Evolutionary conservation across 257 asterid species (phyloP), one percentile per base, ranked within the genome.

Genomic region (Salvia miltiorrhiza): DNA sequence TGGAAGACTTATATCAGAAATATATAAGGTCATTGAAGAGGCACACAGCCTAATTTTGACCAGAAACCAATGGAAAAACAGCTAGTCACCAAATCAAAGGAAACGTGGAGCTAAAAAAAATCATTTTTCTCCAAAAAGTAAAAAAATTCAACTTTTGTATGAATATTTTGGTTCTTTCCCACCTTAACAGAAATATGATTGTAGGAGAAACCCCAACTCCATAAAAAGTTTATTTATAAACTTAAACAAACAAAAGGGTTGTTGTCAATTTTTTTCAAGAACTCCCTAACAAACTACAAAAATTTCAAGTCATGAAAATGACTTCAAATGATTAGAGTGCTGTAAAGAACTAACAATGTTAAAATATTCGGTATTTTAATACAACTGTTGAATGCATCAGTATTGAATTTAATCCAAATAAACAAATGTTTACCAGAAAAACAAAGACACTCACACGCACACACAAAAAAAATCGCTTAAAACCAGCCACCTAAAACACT

Each of bases 301-400:
- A 41, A 19, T 24, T 67, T 63, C 1, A 72, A 55, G 74, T 65
- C 76, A 67, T 67, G 86, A 76, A 66, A 83, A 65, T 67, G 76
- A 77, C 80, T 50, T 77, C 79, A 76, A 79, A 81, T 75, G 77
- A 77, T 83, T 81, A 68, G 76, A 49, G 48, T 71, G 71, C 11
- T 72, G 70, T 45, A 62, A 21, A 59, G 62, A 64, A 52, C 53
- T 39, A 71, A 70, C 67, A 10, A 48, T 40, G 14, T 59, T 73
- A 39, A 61, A 73, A 59, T 70, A 61, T 40, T 44, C 2, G 32
- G 37, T 64, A 61, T 2, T 49, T 62, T 65, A 45, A 55, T 12
- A 40, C 57, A 55, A 71, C 23, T 67, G 65, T 71, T 41, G 37
- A 61, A 58, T 45, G 63, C 41, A 55, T 40, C 77, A 57, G 14